phyloP scores from a whole-genome alignment of 2,329 filamentous ascomycete species.

The Fusarium sp. region DNA sequence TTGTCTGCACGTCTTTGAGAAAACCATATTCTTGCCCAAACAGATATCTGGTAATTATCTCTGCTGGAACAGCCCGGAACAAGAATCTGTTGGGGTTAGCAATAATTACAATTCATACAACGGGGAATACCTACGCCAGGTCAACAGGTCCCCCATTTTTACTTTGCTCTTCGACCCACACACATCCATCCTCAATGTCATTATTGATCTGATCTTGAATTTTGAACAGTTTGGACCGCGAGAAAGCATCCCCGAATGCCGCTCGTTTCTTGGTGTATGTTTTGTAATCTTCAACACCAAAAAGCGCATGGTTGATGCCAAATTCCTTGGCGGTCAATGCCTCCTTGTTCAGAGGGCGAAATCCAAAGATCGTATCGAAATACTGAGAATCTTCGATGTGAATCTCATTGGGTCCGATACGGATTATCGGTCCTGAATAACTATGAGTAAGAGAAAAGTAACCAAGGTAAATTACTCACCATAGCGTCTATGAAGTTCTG shows the following conservation, averaged over 20 bases:
- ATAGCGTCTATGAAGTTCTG: too few species aligned
- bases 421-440: too few species aligned
- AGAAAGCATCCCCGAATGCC: constrained; percentile 8
- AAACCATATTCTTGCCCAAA: constrained; percentile 11
- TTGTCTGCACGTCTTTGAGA: background rate
- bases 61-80: constrained; percentile 10
- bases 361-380: constrained; percentile 14
- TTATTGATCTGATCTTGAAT: constrained; percentile 10
- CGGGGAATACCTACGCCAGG: background rate
- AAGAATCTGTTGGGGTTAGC: background rate
- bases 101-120: background rate
- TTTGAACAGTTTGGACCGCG: constrained; percentile 1
- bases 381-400: constrained; percentile 17
- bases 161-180: background rate
- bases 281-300: constrained; percentile 8
- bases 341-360: constrained; percentile 17
- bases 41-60: constrained; percentile 8
- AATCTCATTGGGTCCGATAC: constrained; percentile 6
- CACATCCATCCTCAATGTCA: constrained; percentile 3
- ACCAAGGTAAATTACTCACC: too few species aligned
- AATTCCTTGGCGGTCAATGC: constrained; percentile 19
- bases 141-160: background rate
- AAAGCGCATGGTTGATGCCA: constrained; percentile 11
- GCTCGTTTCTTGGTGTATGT: constrained; percentile 8
- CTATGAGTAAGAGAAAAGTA: too few species aligned